These are phyloP conservation scores for Trichoderma sp. DNA, from an alignment of 2,329 filamentous ascomycete species.

Conservation along the genomic window DNA sequence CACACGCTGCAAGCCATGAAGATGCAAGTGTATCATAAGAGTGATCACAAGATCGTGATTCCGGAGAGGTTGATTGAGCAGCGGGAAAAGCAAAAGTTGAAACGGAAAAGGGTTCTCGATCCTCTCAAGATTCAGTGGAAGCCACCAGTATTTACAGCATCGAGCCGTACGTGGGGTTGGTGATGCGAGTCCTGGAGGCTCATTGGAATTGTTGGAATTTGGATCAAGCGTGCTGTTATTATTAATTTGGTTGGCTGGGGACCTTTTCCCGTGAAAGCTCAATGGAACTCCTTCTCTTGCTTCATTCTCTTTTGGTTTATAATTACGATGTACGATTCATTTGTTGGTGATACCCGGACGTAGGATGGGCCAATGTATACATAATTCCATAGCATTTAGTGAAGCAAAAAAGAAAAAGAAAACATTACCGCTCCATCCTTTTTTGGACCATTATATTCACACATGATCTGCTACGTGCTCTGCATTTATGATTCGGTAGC, in stretches of 20 bases:
- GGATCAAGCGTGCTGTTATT: background rate
- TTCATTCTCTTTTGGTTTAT: background rate
- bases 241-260: background rate
- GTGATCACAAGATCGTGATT: slow-evolving; percentile 93
- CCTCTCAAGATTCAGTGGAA: slow-evolving; percentile 86
- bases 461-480: background rate
- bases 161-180: slow-evolving; percentile 94
- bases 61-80: slow-evolving; percentile 80
- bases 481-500: background rate
- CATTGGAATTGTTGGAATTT: background rate
- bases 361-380: background rate
- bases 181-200: slow-evolving; percentile 40
- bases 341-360: background rate
- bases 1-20: slow-evolving; percentile 92
- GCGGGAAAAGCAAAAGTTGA: slow-evolving; percentile 77
- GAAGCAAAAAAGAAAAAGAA: background rate
- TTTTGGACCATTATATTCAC: background rate
- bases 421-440: background rate
- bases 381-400: background rate
- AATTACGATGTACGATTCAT: background rate
- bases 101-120: slow-evolving; percentile 76
- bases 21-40: slow-evolving; percentile 95
- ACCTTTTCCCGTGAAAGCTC: background rate
- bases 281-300: background rate
- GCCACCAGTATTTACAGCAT: slow-evolving; percentile 89